Base-by-base conservation (phyloP, 805 yeast genomes). In the Millerozyma miso region DNA sequence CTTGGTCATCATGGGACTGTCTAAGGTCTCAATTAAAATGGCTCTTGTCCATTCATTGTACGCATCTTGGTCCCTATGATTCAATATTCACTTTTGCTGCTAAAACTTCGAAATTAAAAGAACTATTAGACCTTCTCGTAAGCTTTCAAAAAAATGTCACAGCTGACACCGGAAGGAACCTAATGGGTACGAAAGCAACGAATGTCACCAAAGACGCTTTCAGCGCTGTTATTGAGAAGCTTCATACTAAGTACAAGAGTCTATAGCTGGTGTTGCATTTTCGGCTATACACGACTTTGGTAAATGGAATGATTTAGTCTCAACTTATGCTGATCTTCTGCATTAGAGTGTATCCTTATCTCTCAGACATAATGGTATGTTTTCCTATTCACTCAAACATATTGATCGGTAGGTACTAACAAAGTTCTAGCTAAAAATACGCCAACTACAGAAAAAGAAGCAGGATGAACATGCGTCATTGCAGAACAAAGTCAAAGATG, bases 371-470 rank as follows among this genome's bases (percentile, higher is more conserved):
- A 16, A 42, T 42, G 45, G 45, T 42, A 42, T 17, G 45, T 23
- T 34, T 10, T 26, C 12, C 31, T 13, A 8, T 26, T 13, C 12
- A 26, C 13, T 26, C 31, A 26, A 26, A 26, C 31, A 26, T 8
- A 13, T 26, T 13, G 13, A 13, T 26, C 31, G 13, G 31, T 10
- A 7, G n/a, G 15, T 20, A 36, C 47, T 46, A 46, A 43, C 10
- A 16, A 16, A 10, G 12, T 17, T 15, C 8, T 31, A 74, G 85
- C 60, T 81, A 41, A 80, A 79, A 57, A 73, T 80, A 35, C 78
- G 84, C 67, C 77, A 76, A 44, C 60, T 80, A 45, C 82, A 80
- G 58, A 73, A 73, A 60, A 72, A 77, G 58, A 76, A 77, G 53
- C 80, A 76, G 50, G 75, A 77, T 44, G 71, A 76, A 52, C 65